Conservation (phyloP, 2,329 filamentous ascomycete genomes). For the Verticillium klebahnii region DNA sequence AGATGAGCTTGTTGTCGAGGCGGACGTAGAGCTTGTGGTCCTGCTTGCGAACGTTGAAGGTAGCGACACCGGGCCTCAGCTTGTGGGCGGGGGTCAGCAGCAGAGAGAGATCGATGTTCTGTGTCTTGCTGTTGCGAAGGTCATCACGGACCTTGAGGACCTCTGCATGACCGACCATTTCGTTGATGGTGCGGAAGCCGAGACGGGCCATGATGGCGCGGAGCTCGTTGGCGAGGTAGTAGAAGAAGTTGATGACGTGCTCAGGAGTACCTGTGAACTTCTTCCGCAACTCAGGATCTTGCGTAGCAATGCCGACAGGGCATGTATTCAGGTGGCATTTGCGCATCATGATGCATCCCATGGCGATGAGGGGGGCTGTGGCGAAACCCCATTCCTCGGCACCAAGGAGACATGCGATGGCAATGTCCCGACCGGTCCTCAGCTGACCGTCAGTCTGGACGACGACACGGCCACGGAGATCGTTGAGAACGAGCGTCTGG, state of each 20-base stretch:
- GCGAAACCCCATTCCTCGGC: slow-evolving; percentile 99
- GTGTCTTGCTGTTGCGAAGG: slow-evolving; percentile 79
- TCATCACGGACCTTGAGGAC: slow-evolving; percentile 83
- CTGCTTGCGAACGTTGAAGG: slow-evolving; percentile 97
- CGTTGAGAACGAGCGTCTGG: slow-evolving; percentile 92
- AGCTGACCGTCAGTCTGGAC: slow-evolving; percentile 96
- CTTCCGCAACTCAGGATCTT: slow-evolving; percentile 88
- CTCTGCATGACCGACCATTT: slow-evolving; percentile 95
- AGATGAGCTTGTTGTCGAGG: slow-evolving; percentile 95
- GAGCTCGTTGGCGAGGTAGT: slow-evolving; percentile 94
- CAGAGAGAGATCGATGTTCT: slow-evolving; percentile 88
- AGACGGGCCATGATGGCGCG: slow-evolving; percentile 95
- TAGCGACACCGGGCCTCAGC: slow-evolving; percentile 87
- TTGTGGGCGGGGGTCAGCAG: slow-evolving; percentile 96
- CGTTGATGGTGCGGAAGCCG: slow-evolving; percentile 91
- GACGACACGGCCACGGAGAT: slow-evolving; percentile 89
- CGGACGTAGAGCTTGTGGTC: slow-evolving; percentile 91
- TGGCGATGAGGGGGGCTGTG: slow-evolving; percentile 88
- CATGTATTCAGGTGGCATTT: slow-evolving; percentile 70
- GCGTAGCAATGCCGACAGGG: slow-evolving; percentile 91
- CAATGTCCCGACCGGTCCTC: slow-evolving; percentile 86
- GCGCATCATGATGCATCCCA: slow-evolving; percentile 95
- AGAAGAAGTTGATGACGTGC: slow-evolving; percentile 98
- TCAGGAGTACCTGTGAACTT: slow-evolving; percentile 93
- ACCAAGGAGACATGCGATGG: slow-evolving; percentile 89